A percentile compares a stretch with the other conserved stretches of the same genome.
Evolutionary conservation across 106 monocot genomes (phyloP).

Genomic region (Vanilla planifolia): DNA sequence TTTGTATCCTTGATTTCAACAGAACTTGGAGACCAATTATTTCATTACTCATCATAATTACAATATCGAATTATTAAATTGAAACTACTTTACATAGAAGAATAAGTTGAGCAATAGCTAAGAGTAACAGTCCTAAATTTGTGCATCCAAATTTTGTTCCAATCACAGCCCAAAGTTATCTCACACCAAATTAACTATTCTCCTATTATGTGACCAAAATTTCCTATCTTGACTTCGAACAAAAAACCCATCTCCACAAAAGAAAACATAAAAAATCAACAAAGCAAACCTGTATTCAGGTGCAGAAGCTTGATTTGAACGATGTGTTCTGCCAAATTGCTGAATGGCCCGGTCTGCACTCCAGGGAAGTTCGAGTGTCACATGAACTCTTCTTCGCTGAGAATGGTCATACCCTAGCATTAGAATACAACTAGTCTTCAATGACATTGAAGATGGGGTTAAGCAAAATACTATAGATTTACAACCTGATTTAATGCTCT

Average conservation of each 20-base stretch:
- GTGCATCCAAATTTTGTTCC: too few species aligned
- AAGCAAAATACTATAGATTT: background rate
- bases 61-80: too few species aligned
- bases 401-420: background rate
- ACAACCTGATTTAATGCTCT: slow-evolving; percentile 88
- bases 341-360: slow-evolving; percentile 99
- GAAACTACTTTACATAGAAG: too few species aligned
- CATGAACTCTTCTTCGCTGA: slow-evolving; percentile 88
- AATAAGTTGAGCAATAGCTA: too few species aligned
- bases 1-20: too few species aligned
- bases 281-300: slow-evolving; percentile 77
- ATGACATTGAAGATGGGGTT: background rate
- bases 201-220: too few species aligned
- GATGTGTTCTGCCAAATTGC: slow-evolving; percentile 96
- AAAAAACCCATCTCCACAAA: background rate
- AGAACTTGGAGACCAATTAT: too few species aligned
- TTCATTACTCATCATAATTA: too few species aligned
- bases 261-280: background rate
- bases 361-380: slow-evolving; percentile 99
- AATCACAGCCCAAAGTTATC: too few species aligned
- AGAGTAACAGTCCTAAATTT: too few species aligned
- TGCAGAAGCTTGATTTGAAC: slow-evolving; percentile 98
- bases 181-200: too few species aligned
- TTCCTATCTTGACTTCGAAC: too few species aligned
- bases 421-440: background rate